Percentiles rank a stretch among this genome's conserved stretches.
phyloP scores from a whole-genome alignment of 495 filamentous ascomycete genomes.

The Xylaria sp. region DNA sequence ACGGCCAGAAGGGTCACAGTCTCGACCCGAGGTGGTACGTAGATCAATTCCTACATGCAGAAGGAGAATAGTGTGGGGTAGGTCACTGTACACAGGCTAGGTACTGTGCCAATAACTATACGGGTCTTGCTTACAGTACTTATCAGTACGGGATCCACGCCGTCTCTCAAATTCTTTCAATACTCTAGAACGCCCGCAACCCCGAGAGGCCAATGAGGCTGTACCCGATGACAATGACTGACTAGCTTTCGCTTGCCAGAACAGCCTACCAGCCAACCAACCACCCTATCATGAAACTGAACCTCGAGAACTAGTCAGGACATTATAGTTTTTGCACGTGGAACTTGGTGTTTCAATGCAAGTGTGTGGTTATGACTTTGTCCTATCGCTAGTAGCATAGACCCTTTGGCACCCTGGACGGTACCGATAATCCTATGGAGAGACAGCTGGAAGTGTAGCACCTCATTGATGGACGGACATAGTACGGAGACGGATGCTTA shows the following conservation, averaged over 20 bases:
- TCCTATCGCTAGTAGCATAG: neutral
- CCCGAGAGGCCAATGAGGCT: slow-evolving; percentile 27
- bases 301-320: neutral
- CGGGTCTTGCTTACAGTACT: neutral
- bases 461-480: neutral
- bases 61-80: slow-evolving; percentile 8
- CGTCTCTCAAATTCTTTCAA: slow-evolving; percentile 2
- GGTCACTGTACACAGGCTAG: neutral
- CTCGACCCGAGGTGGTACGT: neutral
- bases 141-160: neutral
- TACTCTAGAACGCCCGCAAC: neutral
- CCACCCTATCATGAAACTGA: neutral
- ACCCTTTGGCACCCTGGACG: neutral
- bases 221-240: slow-evolving; percentile 2
- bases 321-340: neutral
- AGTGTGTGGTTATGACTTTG: neutral
- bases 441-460: neutral
- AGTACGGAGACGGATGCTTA: neutral
- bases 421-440: neutral
- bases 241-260: neutral
- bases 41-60: neutral
- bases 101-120: too few relatives aligned
- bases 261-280: neutral
- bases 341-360: neutral
- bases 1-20: neutral